A percentile compares a stretch with the other conserved stretches of the same genome.
Conservation (phyloP, 2,329 filamentous ascomycete genomes). For the Cladophialophora bantiana region DNA sequence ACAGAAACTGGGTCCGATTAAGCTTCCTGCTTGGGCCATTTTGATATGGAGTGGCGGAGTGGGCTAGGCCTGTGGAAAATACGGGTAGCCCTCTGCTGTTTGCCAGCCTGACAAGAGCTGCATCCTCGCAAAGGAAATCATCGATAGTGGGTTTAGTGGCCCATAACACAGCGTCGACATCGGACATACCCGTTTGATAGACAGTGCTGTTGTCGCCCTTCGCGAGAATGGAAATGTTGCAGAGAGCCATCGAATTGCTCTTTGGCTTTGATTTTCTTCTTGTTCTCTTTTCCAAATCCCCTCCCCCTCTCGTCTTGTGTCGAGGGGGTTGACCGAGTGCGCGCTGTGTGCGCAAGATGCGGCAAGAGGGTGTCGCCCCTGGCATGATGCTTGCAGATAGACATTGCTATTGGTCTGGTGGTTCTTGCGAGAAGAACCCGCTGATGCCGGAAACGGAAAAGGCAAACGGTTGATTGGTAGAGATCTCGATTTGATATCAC, state of each 20-base stretch:
- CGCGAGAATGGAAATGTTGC: neutral
- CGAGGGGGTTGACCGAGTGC: neutral
- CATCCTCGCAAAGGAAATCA: neutral
- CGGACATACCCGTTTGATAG: constrained; percentile 16
- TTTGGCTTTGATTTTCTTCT: neutral
- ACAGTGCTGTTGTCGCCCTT: neutral
- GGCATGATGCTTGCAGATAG: constrained; percentile 4
- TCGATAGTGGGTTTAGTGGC: neutral
- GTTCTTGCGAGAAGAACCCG: neutral
- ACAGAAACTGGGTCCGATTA: neutral
- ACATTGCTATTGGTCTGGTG: neutral
- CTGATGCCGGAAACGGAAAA: constrained; percentile 6
- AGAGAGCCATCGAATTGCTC: neutral
- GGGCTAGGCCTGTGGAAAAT: constrained; percentile 8
- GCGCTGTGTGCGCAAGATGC: neutral
- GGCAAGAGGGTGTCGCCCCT: constrained; percentile 1
- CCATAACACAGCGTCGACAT: constrained; percentile 12
- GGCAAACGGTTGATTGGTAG: constrained; percentile 13
- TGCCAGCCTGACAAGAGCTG: constrained; percentile 1
- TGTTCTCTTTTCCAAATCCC: neutral
- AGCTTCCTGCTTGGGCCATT: neutral
- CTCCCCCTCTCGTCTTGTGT: neutral
- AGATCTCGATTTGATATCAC: constrained; percentile 26
- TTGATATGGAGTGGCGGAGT: neutral
- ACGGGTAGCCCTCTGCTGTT: neutral